Evolutionary conservation across 2,329 filamentous ascomycete species (phyloP).

Genomic region (Exophiala phaeomuriformis): DNA sequence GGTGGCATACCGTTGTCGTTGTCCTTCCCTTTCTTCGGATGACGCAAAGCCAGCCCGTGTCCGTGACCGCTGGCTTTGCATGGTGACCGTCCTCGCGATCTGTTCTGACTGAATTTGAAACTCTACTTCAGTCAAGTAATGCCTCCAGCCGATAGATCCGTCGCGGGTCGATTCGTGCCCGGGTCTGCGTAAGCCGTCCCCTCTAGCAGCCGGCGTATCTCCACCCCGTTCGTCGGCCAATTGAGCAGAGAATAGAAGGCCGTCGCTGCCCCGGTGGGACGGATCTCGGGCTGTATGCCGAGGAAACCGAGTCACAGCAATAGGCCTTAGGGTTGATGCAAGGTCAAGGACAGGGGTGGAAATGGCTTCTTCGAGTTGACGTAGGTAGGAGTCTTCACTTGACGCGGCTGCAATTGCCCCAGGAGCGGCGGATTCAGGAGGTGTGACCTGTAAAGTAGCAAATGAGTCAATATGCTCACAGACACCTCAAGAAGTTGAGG

Average conservation of each 20-base stretch:
- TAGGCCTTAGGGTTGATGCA: conserved; percentile 40
- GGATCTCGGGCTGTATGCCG: neutral
- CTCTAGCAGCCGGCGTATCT: neutral
- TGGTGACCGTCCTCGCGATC: conserved; percentile 2
- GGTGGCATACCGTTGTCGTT: conserved; percentile 5
- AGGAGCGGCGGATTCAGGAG: conserved; percentile 14
- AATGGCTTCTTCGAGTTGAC: conserved; percentile 39
- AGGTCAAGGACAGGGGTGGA: conserved; percentile 46
- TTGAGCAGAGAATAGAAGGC: neutral
- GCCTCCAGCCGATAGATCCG: neutral
- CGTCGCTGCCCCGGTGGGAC: neutral
- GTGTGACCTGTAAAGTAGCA: conserved; percentile 25
- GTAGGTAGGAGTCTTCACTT: conserved; percentile 38
- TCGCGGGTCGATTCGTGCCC: neutral
- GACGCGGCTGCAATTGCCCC: conserved; percentile 19
- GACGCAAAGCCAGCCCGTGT: neutral
- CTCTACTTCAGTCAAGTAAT: conserved; percentile 4
- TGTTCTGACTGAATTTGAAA: conserved; percentile 2
- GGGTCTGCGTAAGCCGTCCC: neutral
- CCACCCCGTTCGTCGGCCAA: neutral
- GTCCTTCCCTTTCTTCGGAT: neutral
- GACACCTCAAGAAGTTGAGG: neutral
- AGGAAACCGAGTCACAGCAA: neutral
- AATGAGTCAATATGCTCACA: conserved; percentile 17
- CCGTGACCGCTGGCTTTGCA: conserved; percentile 9